Base-by-base conservation (phyloP, 164 flowering plant genomes). In the Santalum album region DNA sequence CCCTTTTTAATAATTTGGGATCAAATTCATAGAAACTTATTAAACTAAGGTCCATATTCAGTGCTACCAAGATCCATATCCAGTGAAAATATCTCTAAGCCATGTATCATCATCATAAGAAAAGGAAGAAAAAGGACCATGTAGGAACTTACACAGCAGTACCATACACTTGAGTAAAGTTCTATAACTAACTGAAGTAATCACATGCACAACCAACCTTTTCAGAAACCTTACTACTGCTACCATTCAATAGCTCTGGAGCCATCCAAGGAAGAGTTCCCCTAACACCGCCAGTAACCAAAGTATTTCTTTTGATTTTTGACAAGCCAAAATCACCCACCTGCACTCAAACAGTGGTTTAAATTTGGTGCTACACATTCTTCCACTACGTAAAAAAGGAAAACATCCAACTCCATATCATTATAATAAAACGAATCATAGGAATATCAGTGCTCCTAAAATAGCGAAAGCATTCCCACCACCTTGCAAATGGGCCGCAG, bases 211-310 rank as follows among this genome's bases (percentile, higher is more conserved):
- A 19, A 58, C 40, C 47, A 56, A 84, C 98, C 96, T 92, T 92
- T 64, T 92, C 98, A 56, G 98, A 92, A 67, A 92, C 98, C 67
- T 84, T 92, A 53, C 69, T 92, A 70, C 98, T 92, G 69, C 96
- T 69, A n/a, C 96, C 96, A 71, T 89, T 89, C 58, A 91, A 71
- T 50, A 90, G 76, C 69, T 90, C 97, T 16, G 97, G 97, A 25
- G 97, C 97, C 97, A 90, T 90, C 97, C 97, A 90, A 43, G 97
- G 97, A 18, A 90, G 70, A 19, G 97, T 90, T 70, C 97, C 98
- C 62, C 98, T 74, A 17, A 92, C 98, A 65, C 98, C 98, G 64
- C 96, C 98, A 69, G 98, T 77, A 61, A 92, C 98, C 73, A 92
- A 70, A n/a, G 98, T 92, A 73, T 92, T 92, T 58, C 96, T 57